These are phyloP conservation scores for Chytriomyces sp. DNA, from an alignment of 192 early-diverging fungal genomes.

Conservation along the genomic window DNA sequence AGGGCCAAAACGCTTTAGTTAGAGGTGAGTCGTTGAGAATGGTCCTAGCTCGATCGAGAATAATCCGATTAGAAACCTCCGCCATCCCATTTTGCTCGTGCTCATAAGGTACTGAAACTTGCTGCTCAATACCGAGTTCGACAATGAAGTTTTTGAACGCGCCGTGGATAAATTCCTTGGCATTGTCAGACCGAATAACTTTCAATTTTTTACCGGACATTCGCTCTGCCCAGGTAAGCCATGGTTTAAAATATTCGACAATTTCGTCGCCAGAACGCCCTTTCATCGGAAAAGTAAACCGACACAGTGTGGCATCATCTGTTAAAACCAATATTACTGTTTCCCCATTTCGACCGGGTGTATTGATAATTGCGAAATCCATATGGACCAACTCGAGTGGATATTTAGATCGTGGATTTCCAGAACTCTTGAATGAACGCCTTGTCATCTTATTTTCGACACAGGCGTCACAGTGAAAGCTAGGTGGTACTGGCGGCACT, in stretches of 20 bases:
- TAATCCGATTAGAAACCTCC: neutral
- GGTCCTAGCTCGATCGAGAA: neutral
- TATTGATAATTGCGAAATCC: slow-evolving; percentile 4
- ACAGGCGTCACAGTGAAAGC: neutral
- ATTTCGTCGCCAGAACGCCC: neutral
- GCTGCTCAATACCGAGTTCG: neutral
- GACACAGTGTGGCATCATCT: neutral
- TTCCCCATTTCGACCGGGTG: neutral
- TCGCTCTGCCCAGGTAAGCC: neutral
- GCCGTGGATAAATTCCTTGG: neutral
- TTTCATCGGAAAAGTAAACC: neutral
- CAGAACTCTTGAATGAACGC: neutral
- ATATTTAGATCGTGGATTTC: neutral
- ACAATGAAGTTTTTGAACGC: neutral
- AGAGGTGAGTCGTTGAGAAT: neutral
- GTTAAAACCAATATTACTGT: neutral
- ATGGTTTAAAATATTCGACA: neutral
- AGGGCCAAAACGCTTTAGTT: neutral
- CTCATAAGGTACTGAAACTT: neutral
- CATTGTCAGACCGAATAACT: neutral
- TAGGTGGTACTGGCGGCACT: too few species aligned
- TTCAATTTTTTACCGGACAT: neutral
- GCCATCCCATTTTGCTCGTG: neutral
- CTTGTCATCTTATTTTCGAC: neutral
- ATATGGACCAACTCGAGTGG: neutral